Evolutionary conservation across 2,329 filamentous ascomycete species (phyloP).

Genomic region (Fusarium denticulatum): DNA sequence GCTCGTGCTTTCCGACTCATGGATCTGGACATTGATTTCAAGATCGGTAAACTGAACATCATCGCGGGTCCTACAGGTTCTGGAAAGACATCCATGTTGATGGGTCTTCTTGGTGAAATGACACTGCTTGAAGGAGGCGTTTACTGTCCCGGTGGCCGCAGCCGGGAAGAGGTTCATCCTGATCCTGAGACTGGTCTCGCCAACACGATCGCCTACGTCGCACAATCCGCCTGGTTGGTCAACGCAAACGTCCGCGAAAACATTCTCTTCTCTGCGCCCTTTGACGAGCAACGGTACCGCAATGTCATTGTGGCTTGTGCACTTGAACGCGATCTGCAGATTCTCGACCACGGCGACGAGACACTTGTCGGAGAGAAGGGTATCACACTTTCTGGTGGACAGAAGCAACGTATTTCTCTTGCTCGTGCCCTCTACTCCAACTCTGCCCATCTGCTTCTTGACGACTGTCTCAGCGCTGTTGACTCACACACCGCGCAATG

Average conservation of each 20-base stretch:
- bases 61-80: conserved; percentile 93
- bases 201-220: conserved; percentile 94
- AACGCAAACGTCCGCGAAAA: conserved; percentile 97
- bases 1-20: conserved; percentile 84
- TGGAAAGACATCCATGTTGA: conserved; percentile 93
- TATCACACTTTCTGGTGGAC: conserved; percentile 93
- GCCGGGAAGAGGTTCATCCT: conserved; percentile 83
- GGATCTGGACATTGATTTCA: conserved; percentile 84
- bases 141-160: conserved; percentile 84
- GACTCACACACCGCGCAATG: conserved; percentile 98
- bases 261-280: conserved; percentile 87
- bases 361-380: conserved; percentile 97
- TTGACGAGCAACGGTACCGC: conserved; percentile 83
- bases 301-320: conserved; percentile 92
- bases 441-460: conserved; percentile 87
- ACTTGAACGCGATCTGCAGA: conserved; percentile 88
- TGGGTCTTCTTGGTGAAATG: conserved; percentile 98
- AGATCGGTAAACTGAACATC: conserved; percentile 87
- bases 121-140: conserved; percentile 82
- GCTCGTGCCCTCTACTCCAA: conserved; percentile 98
- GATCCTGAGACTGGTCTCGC: conserved; percentile 87
- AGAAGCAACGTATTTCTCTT: conserved; percentile 96
- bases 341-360: conserved; percentile 90
- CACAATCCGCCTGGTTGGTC: conserved; percentile 95
- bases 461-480: conserved; percentile 95